A percentile compares a stretch with the other conserved stretches of the same genome.
These are phyloP conservation scores for Rosa chinensis DNA, from an alignment of 306 rosid species.

Conservation along the genomic window DNA sequence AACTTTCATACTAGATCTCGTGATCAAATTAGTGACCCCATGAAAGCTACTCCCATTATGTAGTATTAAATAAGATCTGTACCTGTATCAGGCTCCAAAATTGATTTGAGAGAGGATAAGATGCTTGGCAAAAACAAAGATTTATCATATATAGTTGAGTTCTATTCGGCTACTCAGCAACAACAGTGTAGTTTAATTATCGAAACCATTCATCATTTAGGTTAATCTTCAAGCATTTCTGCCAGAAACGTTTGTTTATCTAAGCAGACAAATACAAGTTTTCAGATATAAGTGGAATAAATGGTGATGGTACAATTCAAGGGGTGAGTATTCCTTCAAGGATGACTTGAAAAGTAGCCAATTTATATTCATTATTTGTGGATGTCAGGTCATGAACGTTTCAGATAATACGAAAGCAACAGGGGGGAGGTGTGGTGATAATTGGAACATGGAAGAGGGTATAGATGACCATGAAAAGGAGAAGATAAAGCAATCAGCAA, in stretches of 20 bases:
- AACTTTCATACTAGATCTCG: not conserved
- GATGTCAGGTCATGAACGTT: not conserved
- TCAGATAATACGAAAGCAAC: not conserved
- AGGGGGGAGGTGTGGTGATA: not conserved
- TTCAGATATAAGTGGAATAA: not conserved
- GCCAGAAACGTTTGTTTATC: not conserved
- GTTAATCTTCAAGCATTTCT: not conserved
- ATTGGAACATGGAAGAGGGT: not conserved
- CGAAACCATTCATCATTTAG: not conserved
- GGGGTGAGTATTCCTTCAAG: not conserved
- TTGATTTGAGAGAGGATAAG: not conserved
- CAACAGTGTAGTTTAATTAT: not conserved
- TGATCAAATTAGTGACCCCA: not conserved
- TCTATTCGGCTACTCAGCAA: too few relatives aligned
- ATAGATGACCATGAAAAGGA: not conserved
- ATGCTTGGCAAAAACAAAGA: not conserved
- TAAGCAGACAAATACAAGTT: not conserved
- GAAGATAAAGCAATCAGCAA: not conserved
- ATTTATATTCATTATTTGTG: not conserved
- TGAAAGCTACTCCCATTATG: not conserved
- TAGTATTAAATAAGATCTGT: not conserved
- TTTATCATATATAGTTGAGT: too few relatives aligned
- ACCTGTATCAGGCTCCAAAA: not conserved
- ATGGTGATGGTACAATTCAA: not conserved
- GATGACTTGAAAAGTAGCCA: not conserved